Conservation (phyloP, 164 flowering plant genomes). For the Malania oleifera region DNA sequence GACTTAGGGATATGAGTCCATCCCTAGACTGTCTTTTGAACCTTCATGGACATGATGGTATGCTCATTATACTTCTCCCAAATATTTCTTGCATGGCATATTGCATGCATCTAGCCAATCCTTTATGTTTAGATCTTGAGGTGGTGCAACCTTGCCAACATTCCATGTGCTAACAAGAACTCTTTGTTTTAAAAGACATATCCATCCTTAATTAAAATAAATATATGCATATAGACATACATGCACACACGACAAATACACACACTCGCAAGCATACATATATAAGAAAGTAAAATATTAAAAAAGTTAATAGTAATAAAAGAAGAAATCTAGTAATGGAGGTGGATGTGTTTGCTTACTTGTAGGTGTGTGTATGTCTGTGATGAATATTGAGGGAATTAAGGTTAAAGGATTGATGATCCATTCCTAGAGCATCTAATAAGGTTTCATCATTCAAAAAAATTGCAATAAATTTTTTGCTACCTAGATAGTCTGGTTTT, state of each 20-base stretch:
- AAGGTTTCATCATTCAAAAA: conserved; percentile 22
- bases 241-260: too few species aligned
- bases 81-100: conserved; percentile 28
- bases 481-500: conserved; percentile 39
- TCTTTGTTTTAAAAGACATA: conserved; percentile 19
- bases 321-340: not conserved
- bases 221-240: too few species aligned
- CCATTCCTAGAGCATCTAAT: conserved; percentile 14
- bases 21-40: too few species aligned
- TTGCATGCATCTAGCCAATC: conserved; percentile 25
- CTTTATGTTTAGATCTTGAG: conserved; percentile 27
- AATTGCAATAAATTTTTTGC: conserved; percentile 48
- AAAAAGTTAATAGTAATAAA: too few species aligned
- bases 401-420: conserved; percentile 10
- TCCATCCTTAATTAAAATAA: too few species aligned
- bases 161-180: conserved; percentile 60
- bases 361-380: conserved; percentile 30
- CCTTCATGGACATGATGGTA: too few species aligned
- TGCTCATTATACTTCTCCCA: too few species aligned
- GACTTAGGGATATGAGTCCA: too few species aligned
- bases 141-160: conserved; percentile 39
- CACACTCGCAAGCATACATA: too few species aligned
- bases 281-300: not conserved
- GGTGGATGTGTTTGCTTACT: conserved; percentile 28
- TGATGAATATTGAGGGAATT: conserved; percentile 14